Conservation (phyloP, 2,329 filamentous ascomycete species). For the Colletotrichum sp. region DNA sequence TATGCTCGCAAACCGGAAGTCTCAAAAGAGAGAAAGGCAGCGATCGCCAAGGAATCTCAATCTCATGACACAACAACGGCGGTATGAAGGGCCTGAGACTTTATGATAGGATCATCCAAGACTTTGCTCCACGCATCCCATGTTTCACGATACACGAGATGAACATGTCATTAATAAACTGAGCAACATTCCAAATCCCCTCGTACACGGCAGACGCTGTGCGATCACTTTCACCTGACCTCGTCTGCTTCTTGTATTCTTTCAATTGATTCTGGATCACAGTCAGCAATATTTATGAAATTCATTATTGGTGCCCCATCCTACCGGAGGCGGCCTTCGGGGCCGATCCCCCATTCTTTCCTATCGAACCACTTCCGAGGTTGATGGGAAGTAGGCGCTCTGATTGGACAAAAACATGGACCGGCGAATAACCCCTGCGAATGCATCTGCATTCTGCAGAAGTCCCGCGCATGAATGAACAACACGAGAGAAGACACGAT, state of each 20-base stretch:
- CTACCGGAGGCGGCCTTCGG: background rate
- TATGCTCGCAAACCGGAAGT: background rate
- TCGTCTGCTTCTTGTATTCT: too few relatives aligned
- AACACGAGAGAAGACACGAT: background rate
- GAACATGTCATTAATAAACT: background rate
- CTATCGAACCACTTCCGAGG: background rate
- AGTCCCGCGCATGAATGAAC: background rate
- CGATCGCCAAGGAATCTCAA: too few relatives aligned
- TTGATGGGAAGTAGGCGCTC: background rate
- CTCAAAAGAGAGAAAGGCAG: background rate
- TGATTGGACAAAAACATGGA: background rate
- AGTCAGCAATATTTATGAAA: too few relatives aligned
- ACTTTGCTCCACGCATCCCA: too few relatives aligned
- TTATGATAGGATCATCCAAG: background rate
- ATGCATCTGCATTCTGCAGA: background rate
- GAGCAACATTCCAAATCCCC: too few relatives aligned
- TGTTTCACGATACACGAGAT: background rate
- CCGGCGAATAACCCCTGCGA: too few relatives aligned
- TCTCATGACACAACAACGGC: background rate
- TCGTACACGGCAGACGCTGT: too few relatives aligned
- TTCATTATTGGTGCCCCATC: background rate
- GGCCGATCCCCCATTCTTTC: too few relatives aligned
- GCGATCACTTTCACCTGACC: too few relatives aligned
- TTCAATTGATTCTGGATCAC: too few relatives aligned
- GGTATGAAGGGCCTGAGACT: background rate